Percentiles rank a stretch among this genome's conserved stretches.
Conservation (phyloP, 192 early-diverging fungal genomes). For the Thamnidium elegans region DNA sequence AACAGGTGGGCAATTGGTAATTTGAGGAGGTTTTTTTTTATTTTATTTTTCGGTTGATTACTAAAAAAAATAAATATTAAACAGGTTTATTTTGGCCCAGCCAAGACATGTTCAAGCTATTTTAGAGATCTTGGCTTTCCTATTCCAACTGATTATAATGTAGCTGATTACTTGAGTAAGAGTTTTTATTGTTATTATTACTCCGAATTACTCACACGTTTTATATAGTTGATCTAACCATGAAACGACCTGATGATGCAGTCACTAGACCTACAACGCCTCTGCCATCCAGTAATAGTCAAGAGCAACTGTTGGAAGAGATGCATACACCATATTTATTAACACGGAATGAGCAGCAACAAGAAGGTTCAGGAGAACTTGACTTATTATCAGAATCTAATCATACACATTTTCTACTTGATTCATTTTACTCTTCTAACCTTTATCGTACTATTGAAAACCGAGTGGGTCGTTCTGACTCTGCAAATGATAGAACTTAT, state of each 20-base stretch:
- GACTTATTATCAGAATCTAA: slow-evolving; percentile 29
- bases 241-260: slow-evolving; percentile 28
- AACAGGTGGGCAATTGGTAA: slow-evolving; percentile 61
- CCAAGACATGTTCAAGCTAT: slow-evolving; percentile 51
- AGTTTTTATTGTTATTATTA: too few relatives aligned
- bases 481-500: background rate
- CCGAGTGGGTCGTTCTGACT: background rate
- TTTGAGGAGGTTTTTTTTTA: background rate
- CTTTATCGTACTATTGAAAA: background rate
- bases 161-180: slow-evolving; percentile 67
- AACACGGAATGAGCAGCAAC: too few relatives aligned
- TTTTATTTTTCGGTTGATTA: background rate
- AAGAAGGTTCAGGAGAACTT: slow-evolving; percentile 15
- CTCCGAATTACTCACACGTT: too few relatives aligned
- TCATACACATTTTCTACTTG: slow-evolving; percentile 26
- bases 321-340: background rate
- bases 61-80: background rate
- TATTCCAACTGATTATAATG: slow-evolving; percentile 73
- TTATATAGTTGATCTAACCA: slow-evolving; percentile 36
- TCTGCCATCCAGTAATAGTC: slow-evolving; percentile 12
- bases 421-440: slow-evolving; percentile 23
- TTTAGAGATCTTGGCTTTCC: slow-evolving; percentile 67
- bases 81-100: slow-evolving; percentile 68
- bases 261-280: slow-evolving; percentile 21
- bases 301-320: slow-evolving; percentile 1